Evolutionary conservation across 805 yeast species (phyloP).

Genomic region (Candida montana): DNA sequence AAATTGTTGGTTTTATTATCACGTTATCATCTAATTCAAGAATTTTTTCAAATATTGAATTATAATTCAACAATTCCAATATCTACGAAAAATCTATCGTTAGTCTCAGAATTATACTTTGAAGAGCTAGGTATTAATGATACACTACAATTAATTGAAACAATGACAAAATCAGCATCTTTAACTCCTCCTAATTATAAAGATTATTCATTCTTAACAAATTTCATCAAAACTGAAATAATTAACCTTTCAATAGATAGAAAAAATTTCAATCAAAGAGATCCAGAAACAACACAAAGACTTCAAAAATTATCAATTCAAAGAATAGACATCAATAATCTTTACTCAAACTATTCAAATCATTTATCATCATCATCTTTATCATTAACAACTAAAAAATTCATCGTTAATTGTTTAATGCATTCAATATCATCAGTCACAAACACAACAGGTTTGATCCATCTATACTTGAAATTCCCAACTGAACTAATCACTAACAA

Average conservation of each 20-base stretch:
- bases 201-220: constrained; percentile 13
- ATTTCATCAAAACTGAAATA: constrained; percentile 6
- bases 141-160: not conserved
- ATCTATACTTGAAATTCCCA: constrained; percentile 12
- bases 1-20: not conserved
- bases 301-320: constrained; percentile 12
- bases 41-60: not conserved
- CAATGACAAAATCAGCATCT: not conserved
- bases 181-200: not conserved
- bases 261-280: not conserved
- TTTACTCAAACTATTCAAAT: not conserved
- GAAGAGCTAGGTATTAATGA: constrained; percentile 1
- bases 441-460: constrained; percentile 19
- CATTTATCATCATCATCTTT: not conserved
- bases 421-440: constrained; percentile 9
- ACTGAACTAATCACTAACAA: not conserved
- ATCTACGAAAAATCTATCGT: not conserved
- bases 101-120: constrained; percentile 1
- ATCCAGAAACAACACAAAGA: not conserved
- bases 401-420: constrained; percentile 12
- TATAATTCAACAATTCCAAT: not conserved
- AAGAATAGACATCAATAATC: constrained; percentile 15
- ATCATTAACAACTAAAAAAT: not conserved
- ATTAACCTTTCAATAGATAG: constrained; percentile 6
- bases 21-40: not conserved